Evolutionary conservation across 495 filamentous ascomycete species (phyloP).

Genomic region (Tetracladium setigerum): DNA sequence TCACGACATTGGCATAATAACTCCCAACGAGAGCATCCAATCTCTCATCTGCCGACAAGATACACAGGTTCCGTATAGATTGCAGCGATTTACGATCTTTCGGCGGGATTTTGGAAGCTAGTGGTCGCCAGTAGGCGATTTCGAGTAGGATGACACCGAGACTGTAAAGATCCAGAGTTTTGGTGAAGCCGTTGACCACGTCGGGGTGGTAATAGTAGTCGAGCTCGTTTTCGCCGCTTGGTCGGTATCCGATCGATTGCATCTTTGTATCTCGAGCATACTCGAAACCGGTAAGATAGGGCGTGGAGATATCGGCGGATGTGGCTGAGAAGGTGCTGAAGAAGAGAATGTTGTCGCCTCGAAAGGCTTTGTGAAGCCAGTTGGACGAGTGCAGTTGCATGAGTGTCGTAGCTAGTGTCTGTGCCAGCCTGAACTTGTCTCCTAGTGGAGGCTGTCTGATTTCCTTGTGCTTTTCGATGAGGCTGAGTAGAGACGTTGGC

Average conservation of each 20-base stretch:
- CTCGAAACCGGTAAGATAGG: conserved; percentile 30
- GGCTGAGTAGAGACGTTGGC: no score
- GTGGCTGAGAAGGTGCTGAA: conserved; percentile 19
- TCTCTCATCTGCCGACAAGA: no score
- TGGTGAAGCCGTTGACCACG: not conserved
- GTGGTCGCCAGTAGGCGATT: not conserved
- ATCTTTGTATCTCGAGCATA: not conserved
- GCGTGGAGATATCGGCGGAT: conserved; percentile 17
- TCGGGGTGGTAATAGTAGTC: no score
- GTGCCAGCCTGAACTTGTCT: conserved; percentile 25
- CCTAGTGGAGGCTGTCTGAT: conserved; percentile 27
- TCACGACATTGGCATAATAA: no score
- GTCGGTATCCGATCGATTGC: no score
- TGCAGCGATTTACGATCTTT: no score
- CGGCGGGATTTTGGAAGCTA: not conserved
- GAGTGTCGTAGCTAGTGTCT: conserved; percentile 25
- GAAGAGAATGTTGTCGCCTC: conserved; percentile 27
- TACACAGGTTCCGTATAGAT: no score
- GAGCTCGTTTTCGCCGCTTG: no score
- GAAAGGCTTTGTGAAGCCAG: conserved; percentile 32
- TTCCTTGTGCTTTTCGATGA: no score
- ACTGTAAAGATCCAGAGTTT: conserved; percentile 1
- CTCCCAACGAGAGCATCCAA: no score
- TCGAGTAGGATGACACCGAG: not conserved
- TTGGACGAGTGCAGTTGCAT: conserved; percentile 32